Evolutionary conservation across 164 flowering plant genomes (phyloP).

Genomic region (Vitis vinifera): ASM3070453v1 NC_081814.1:25041501-25042000

Average conservation of each 20-base stretch:
- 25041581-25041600: constrained; percentile 25
- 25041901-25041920: constrained; percentile 83
- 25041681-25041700: too few relatives aligned
- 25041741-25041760: background rate
- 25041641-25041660: constrained; percentile 8
- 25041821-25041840: constrained; percentile 37
- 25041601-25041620: constrained; percentile 10
- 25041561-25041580: constrained; percentile 90
- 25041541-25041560: constrained; percentile 93
- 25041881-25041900: constrained; percentile 91
- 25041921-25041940: constrained; percentile 90
- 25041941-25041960: constrained; percentile 89
- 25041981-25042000: constrained; percentile 91
- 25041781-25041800: constrained; percentile 39
- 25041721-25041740: background rate
- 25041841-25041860: constrained; percentile 29
- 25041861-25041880: constrained; percentile 75
- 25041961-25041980: constrained; percentile 81
- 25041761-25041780: constrained; percentile 30
- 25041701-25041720: background rate
- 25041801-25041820: constrained; percentile 32
- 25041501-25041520: constrained; percentile 21
- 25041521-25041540: constrained; percentile 80
- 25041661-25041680: background rate
- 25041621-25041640: constrained; percentile 8